Evolutionary conservation across 768 basidiomycete species (phyloP).

Genomic region (Tricholoma saponaceum): DNA sequence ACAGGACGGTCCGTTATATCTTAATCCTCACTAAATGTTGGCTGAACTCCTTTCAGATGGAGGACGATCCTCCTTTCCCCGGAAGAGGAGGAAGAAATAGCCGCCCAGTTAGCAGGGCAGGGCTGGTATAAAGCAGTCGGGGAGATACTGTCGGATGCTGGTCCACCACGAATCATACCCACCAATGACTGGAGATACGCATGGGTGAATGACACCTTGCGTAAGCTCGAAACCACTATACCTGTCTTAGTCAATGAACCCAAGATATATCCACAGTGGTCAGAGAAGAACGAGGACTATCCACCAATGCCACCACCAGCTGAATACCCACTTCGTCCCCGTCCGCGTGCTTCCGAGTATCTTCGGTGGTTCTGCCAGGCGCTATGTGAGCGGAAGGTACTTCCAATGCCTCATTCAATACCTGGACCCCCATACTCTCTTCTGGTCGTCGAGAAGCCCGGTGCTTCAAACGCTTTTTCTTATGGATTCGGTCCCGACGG

Average conservation of each 20-base stretch:
- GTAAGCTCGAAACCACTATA: conserved; percentile 71
- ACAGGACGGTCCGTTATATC: conserved; percentile 67
- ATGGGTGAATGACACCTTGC: conserved; percentile 82
- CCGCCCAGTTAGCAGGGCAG: conserved; percentile 72
- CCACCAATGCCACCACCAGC: conserved; percentile 78
- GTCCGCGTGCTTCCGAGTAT: conserved; percentile 72
- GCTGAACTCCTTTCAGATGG: conserved; percentile 49
- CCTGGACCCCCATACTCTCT: conserved; percentile 88
- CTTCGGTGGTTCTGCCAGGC: conserved; percentile 55
- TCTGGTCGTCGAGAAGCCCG: conserved; percentile 82
- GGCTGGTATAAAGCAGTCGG: conserved; percentile 87
- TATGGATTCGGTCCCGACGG: conserved; percentile 94
- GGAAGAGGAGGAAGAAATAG: conserved; percentile 88
- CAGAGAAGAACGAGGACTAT: conserved; percentile 41
- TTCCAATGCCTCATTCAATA: conserved; percentile 49
- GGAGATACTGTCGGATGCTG: conserved; percentile 69
- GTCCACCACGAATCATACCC: conserved; percentile 60
- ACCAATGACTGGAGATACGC: conserved; percentile 82
- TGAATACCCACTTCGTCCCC: conserved; percentile 75
- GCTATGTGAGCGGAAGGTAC: conserved; percentile 39
- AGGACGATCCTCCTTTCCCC: conserved; percentile 86
- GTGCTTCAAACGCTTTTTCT: conserved; percentile 86
- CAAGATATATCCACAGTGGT: conserved; percentile 55
- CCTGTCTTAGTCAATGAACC: conserved; percentile 61
- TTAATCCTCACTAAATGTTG: not conserved